Percentiles rank a stretch among this genome's conserved stretches.
Conservation (phyloP, 108 stramenopile genomes). For the Parietichytrium sp. region DNA sequence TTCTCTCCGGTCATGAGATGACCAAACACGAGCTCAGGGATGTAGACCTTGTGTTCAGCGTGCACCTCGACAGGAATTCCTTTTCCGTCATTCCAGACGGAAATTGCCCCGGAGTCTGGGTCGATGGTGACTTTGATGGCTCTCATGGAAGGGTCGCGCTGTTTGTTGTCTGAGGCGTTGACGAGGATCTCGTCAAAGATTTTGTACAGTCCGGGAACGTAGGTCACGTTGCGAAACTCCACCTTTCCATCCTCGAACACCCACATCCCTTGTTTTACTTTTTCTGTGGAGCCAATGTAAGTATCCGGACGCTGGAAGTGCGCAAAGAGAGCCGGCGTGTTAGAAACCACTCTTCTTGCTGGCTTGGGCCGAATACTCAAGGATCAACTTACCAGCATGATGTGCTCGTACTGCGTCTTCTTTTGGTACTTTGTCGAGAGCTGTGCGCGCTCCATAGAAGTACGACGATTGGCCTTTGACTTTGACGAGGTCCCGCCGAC, state of each 20-base stretch:
- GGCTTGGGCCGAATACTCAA: neutral
- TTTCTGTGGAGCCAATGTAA: conserved; percentile 88
- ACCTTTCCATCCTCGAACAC: conserved; percentile 74
- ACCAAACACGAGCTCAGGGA: conserved; percentile 95
- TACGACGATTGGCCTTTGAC: neutral
- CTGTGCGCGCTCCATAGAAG: conserved; percentile 35
- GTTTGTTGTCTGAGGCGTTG: conserved; percentile 99
- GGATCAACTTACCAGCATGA: conserved; percentile 74
- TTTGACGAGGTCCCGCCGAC: neutral
- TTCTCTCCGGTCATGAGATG: conserved; percentile 94
- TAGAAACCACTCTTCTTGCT: no score
- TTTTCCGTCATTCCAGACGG: conserved; percentile 89
- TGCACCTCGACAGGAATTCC: conserved; percentile 67
- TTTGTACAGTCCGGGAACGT: conserved; percentile 93
- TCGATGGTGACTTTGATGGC: conserved; percentile 82
- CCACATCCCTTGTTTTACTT: conserved; percentile 81
- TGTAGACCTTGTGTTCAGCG: conserved; percentile 63
- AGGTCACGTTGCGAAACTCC: conserved; percentile 74
- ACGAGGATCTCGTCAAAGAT: conserved; percentile 99
- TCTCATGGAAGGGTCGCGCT: conserved; percentile 92
- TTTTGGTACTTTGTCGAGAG: conserved; percentile 73
- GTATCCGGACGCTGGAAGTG: conserved; percentile 97
- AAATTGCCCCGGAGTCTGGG: conserved; percentile 69
- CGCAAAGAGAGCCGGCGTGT: no score
- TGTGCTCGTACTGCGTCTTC: conserved; percentile 97